Conservation (phyloP, 352 stramenopile species). For the Phytopythium helicoides region DNA sequence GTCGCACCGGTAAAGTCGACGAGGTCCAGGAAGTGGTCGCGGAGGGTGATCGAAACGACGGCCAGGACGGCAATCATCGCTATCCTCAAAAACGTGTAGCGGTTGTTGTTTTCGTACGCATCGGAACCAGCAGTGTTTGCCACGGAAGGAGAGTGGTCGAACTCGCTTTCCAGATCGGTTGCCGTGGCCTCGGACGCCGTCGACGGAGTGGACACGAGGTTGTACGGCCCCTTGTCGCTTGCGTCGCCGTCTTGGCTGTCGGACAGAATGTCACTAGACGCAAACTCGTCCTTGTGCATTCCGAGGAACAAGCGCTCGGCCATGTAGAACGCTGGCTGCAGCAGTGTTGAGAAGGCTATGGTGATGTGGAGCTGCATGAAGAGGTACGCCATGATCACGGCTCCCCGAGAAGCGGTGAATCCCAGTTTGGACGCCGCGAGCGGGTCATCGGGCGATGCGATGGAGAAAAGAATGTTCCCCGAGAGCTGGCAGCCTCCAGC, state of each 20-base stretch:
- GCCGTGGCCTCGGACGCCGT: neutral
- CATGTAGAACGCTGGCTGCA: slow-evolving; percentile 50
- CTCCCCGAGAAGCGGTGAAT: slow-evolving; percentile 30
- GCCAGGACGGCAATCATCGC: slow-evolving; percentile 36
- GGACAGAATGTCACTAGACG: slow-evolving; percentile 7
- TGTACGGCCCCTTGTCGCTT: neutral
- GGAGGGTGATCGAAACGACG: slow-evolving; percentile 28
- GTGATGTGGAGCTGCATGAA: slow-evolving; percentile 62
- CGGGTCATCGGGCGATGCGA: slow-evolving; percentile 17
- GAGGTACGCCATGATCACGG: slow-evolving; percentile 39
- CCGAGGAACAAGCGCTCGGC: slow-evolving; percentile 42
- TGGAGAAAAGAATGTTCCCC: slow-evolving; percentile 54
- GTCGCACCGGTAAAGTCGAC: slow-evolving; percentile 48
- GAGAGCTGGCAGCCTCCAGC: slow-evolving; percentile 49
- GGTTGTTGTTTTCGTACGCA: slow-evolving; percentile 8
- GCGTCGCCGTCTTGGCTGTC: neutral
- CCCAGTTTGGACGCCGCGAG: slow-evolving; percentile 34
- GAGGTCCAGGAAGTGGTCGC: slow-evolving; percentile 41
- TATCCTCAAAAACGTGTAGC: slow-evolving; percentile 30
- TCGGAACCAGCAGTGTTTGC: neutral
- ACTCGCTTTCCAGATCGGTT: slow-evolving; percentile 1
- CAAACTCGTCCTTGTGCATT: slow-evolving; percentile 38
- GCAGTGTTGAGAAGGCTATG: slow-evolving; percentile 46
- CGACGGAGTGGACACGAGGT: slow-evolving; percentile 4
- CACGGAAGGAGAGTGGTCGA: neutral